phyloP scores from a whole-genome alignment of 1,284 basidiomycete genomes.

The Melanopsichium pennsylvanicum region DNA sequence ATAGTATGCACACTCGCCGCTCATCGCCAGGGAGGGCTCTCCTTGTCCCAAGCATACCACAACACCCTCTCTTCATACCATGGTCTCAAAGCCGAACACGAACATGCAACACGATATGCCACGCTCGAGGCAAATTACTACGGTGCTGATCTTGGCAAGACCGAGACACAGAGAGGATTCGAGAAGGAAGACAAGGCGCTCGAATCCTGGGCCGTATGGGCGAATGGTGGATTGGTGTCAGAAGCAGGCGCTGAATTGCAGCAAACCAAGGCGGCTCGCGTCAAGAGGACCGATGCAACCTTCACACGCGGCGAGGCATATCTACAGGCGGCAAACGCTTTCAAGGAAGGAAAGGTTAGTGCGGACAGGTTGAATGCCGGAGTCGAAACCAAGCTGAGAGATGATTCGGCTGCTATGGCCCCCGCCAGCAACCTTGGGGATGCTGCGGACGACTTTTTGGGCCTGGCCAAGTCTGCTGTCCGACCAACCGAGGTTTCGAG shows the following conservation, averaged over 20 bases:
- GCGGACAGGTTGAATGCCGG: slow-evolving; percentile 13
- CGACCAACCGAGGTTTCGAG: slow-evolving; percentile 8
- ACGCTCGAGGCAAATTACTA: slow-evolving; percentile 80
- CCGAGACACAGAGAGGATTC: slow-evolving; percentile 56
- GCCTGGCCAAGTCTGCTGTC: slow-evolving; percentile 23
- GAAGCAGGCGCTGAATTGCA: slow-evolving; percentile 20
- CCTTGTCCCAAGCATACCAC: slow-evolving; percentile 81
- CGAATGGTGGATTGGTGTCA: slow-evolving; percentile 14
- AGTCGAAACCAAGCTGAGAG: background rate
- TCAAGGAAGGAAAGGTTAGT: slow-evolving; percentile 28
- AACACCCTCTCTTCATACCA: slow-evolving; percentile 58
- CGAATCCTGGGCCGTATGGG: slow-evolving; percentile 51
- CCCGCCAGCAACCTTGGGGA: slow-evolving; percentile 3
- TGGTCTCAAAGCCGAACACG: slow-evolving; percentile 70
- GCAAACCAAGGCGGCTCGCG: slow-evolving; percentile 32
- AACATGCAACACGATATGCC: slow-evolving; percentile 79
- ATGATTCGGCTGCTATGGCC: background rate
- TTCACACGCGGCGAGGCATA: slow-evolving; percentile 46
- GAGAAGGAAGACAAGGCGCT: slow-evolving; percentile 55
- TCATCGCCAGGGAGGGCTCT: slow-evolving; percentile 73
- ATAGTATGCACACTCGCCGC: slow-evolving; percentile 83
- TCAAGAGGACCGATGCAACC: slow-evolving; percentile 41
- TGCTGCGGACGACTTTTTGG: slow-evolving; percentile 33
- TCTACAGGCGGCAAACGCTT: slow-evolving; percentile 46
- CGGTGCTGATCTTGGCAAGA: slow-evolving; percentile 75